These are phyloP conservation scores for Aspergillus brunneoviolaceus DNA, from an alignment of 2,329 filamentous ascomycete genomes.

Conservation along the genomic window DNA sequence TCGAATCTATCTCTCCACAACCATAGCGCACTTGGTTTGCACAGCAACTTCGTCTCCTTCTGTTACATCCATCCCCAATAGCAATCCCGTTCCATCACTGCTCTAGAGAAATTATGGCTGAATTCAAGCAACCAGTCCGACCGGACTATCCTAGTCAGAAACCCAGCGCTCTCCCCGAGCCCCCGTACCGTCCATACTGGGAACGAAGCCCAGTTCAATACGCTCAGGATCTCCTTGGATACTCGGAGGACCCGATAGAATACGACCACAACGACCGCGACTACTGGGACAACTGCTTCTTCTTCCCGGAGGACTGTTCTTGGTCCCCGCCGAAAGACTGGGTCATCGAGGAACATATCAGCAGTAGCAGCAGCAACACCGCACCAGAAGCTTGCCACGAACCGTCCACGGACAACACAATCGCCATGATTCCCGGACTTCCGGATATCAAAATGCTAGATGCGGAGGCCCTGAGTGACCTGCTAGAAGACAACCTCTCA, in stretches of 20 bases:
- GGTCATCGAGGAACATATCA: constrained; percentile 27
- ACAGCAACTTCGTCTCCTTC: background rate
- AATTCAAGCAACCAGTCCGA: constrained; percentile 24
- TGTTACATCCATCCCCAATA: background rate
- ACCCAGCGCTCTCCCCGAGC: constrained; percentile 15
- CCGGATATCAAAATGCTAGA: constrained; percentile 47
- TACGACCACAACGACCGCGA: constrained; percentile 46
- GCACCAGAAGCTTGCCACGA: constrained; percentile 16
- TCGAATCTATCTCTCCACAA: background rate
- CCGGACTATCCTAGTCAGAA: constrained; percentile 15
- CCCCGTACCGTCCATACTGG: constrained; percentile 39
- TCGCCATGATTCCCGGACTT: constrained; percentile 42
- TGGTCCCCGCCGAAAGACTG: constrained; percentile 37
- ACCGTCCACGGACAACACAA: constrained; percentile 18
- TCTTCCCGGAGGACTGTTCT: constrained; percentile 46
- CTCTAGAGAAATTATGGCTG: constrained; percentile 20
- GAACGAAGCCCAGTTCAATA: constrained; percentile 38
- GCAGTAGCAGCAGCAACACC: constrained; percentile 15
- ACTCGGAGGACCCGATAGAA: constrained; percentile 42
- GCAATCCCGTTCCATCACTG: background rate
- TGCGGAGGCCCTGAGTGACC: constrained; percentile 41
- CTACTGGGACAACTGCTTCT: constrained; percentile 45
- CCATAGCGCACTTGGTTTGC: background rate
- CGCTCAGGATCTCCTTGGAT: constrained; percentile 42
- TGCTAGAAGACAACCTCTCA: constrained; percentile 44